Percentiles rank a stretch among this genome's conserved stretches.
phyloP scores from a whole-genome alignment of 108 stramenopile genomes.

The Fragilariopsis cylindrus region DNA sequence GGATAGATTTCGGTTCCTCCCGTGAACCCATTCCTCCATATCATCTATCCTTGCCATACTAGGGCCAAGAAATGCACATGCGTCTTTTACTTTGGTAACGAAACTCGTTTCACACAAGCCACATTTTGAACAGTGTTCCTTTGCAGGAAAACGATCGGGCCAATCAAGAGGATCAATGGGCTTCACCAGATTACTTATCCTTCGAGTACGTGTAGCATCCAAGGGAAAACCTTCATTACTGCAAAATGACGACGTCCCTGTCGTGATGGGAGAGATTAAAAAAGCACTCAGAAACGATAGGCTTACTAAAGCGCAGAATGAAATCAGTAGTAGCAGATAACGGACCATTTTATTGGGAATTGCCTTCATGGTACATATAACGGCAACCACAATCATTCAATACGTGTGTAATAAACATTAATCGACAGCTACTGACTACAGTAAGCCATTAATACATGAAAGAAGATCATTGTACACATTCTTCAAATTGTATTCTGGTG shows the following conservation, averaged over 20 bases:
- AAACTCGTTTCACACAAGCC: constrained; percentile 79
- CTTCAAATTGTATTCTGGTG: too few species aligned
- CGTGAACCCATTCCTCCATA: constrained; percentile 58
- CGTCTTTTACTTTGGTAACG: constrained; percentile 62
- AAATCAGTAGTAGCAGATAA: neutral
- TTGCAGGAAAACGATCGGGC: constrained; percentile 78
- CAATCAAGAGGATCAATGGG: constrained; percentile 70
- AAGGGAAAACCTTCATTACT: neutral
- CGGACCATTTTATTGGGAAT: neutral
- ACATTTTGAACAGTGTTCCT: constrained; percentile 79
- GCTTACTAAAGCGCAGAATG: neutral
- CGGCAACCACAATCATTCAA: too few species aligned
- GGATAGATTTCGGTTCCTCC: constrained; percentile 40
- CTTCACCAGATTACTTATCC: constrained; percentile 14
- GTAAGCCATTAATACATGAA: too few species aligned
- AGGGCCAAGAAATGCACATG: constrained; percentile 70
- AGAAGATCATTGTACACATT: too few species aligned
- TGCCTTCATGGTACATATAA: neutral
- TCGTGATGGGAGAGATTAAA: neutral
- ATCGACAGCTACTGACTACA: too few species aligned
- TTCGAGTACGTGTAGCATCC: neutral
- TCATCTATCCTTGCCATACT: constrained; percentile 73
- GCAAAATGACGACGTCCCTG: neutral
- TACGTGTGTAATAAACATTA: too few species aligned
- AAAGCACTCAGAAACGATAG: neutral